Evolutionary conservation across 2,329 filamentous ascomycete species (phyloP).

Genomic region (Cordyceps militaris): DNA sequence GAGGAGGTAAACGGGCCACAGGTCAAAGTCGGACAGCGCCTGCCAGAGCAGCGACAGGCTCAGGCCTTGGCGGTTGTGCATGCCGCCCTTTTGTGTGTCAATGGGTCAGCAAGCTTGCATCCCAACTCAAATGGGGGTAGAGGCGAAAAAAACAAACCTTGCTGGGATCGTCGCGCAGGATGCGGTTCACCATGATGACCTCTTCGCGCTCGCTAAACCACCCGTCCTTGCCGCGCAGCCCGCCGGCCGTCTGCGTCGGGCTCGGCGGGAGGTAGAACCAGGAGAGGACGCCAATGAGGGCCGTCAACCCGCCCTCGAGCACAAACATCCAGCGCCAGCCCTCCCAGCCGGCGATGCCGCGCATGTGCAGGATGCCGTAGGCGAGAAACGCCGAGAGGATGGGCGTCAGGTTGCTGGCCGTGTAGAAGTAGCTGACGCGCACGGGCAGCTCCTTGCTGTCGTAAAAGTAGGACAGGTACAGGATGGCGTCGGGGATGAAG

Average conservation of each 20-base stretch:
- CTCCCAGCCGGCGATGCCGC: constrained; percentile 27
- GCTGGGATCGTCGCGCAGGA: constrained; percentile 51
- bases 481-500: constrained; percentile 33
- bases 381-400: constrained; percentile 33
- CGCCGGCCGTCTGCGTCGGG: constrained; percentile 42
- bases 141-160: no score
- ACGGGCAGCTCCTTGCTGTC: constrained; percentile 34
- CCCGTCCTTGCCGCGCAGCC: constrained; percentile 43
- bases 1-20: constrained; percentile 44
- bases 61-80: constrained; percentile 54
- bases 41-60: constrained; percentile 43
- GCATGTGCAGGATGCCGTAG: constrained; percentile 33
- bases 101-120: background rate
- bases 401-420: constrained; percentile 32
- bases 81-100: constrained; percentile 31
- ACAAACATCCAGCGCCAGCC: constrained; percentile 48
- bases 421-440: constrained; percentile 36
- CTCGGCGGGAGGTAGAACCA: constrained; percentile 49
- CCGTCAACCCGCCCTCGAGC: constrained; percentile 42
- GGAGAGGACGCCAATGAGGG: constrained; percentile 43
- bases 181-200: constrained; percentile 53
- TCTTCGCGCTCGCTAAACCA: constrained; percentile 57
- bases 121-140: no score
- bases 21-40: constrained; percentile 43
- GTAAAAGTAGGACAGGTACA: constrained; percentile 40